Evolutionary conservation across 305 asterid species (phyloP).

Genomic region (Andrographis paniculata): DNA sequence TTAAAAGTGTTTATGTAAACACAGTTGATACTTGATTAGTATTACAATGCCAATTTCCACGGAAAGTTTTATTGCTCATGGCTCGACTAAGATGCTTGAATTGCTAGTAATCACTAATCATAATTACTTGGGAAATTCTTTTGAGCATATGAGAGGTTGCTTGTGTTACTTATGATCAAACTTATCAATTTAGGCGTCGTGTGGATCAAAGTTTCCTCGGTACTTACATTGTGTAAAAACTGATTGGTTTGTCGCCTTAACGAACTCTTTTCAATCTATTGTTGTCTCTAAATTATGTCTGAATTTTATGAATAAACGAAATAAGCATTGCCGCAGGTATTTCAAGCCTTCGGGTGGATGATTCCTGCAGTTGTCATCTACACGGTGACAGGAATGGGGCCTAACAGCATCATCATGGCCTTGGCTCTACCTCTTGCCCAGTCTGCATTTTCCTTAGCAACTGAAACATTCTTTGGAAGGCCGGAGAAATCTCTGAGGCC

Average conservation of each 20-base stretch:
- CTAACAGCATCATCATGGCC: conserved; percentile 53
- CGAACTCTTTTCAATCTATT: neutral
- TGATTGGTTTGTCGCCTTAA: neutral
- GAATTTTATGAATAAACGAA: conserved; percentile 8
- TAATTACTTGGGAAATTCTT: too few relatives aligned
- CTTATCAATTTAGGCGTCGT: neutral
- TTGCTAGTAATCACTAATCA: too few relatives aligned
- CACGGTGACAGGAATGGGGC: conserved; percentile 43
- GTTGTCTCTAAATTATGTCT: neutral
- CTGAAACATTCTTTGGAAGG: conserved; percentile 47
- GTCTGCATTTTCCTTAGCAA: conserved; percentile 46
- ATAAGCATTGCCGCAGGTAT: conserved; percentile 36
- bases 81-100: too few relatives aligned
- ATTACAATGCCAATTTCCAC: too few relatives aligned
- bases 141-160: too few relatives aligned
- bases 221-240: neutral
- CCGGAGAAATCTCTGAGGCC: conserved; percentile 25
- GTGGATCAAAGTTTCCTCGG: neutral
- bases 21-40: too few relatives aligned
- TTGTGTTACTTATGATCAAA: neutral
- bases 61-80: too few relatives aligned
- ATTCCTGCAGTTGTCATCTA: conserved; percentile 57
- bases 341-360: conserved; percentile 82
- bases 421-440: conserved; percentile 76
- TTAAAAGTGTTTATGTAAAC: too few relatives aligned